Evolutionary conservation across 148 eudicot species (phyloP).

Genomic region (Chenopodium berlandieri): DNA sequence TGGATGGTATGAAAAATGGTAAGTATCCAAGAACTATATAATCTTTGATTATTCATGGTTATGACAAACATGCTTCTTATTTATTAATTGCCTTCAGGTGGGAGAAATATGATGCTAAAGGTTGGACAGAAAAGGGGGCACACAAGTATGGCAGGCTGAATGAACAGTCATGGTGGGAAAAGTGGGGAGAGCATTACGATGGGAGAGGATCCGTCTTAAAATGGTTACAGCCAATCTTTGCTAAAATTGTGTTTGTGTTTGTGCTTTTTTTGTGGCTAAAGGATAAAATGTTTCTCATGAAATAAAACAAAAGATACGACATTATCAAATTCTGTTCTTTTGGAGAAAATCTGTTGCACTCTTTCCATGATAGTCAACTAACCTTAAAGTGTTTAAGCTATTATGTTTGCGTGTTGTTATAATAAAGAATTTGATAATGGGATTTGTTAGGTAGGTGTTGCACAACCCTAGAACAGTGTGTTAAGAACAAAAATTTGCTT

Average conservation of each 20-base stretch:
- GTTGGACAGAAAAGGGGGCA: slow-evolving; percentile 99
- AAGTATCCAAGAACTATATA: slow-evolving; percentile 24
- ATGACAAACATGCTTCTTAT: not conserved
- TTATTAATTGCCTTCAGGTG: slow-evolving; percentile 51
- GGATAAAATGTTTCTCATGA: not conserved
- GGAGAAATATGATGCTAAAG: slow-evolving; percentile 99
- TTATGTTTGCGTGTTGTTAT: not conserved
- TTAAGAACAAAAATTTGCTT: not conserved
- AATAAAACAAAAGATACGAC: not conserved
- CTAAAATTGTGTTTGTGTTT: not conserved
- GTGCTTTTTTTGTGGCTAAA: not conserved
- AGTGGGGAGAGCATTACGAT: slow-evolving; percentile 97
- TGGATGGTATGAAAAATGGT: slow-evolving; percentile 99
- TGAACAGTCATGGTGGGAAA: slow-evolving; percentile 99
- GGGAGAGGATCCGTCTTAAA: slow-evolving; percentile 96
- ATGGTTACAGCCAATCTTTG: slow-evolving; percentile 50
- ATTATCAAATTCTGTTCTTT: not conserved
- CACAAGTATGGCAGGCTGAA: slow-evolving; percentile 94
- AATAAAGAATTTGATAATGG: not conserved
- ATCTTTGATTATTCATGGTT: not conserved
- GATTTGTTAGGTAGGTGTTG: not conserved
- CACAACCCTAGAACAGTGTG: not conserved
- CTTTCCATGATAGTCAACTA: not conserved
- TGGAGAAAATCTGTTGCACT: not conserved
- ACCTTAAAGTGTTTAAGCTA: no score